Base-by-base conservation (phyloP, 768 basidiomycete species). In the Lactifluus pinguis region DNA sequence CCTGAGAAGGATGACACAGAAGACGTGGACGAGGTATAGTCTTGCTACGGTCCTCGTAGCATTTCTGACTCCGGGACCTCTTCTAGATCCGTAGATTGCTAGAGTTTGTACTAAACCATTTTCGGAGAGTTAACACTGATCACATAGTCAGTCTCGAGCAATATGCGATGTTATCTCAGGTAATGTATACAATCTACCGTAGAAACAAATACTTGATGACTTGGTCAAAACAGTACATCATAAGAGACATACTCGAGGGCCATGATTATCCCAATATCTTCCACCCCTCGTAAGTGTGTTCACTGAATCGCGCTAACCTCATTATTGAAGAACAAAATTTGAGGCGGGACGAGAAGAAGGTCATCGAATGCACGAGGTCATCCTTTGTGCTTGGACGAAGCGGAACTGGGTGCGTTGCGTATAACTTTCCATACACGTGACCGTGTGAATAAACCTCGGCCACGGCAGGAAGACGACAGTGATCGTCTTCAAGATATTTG, bases 401-500 rank as follows among this genome's bases (percentile, higher is more conserved):
- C 66, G 87, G 87, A 3, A 89, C 87, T 0, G 87, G 87, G 87
- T 86, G 65, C 13, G 76, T 57, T 25, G 32, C 32, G 4, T 9
- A 34, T 7, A 10, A 6, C 1, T 13, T 42, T 30, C 3, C 5
- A 9, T 38, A 15, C 2, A 53, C 39, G n/a, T 49, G 34, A 15
- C 17, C 25, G 17, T 17, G 14, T 38, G n/a, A 25, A 15, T 45
- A 30, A 44, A 21, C 19, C 6, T 21, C 9, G 1, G 13, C 15
- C 25, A 5, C 64, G 36, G 29, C 38, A 87, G 87, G 0, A 88
- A 88, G 76, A 89, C 85, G 0, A 89, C 87, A 0, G 84, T 86
- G 0, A 87, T 89, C 79, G 73, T 89, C 1, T 86, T 84, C 74
- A 88, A 86, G 69, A 88, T 89, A 79, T 75, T 88, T 2, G 78